A percentile compares a stretch with the other conserved stretches of the same genome.
These are phyloP conservation scores for Cornus florida DNA, from an alignment of 148 eudicot species.

Conservation along the genomic window DNA sequence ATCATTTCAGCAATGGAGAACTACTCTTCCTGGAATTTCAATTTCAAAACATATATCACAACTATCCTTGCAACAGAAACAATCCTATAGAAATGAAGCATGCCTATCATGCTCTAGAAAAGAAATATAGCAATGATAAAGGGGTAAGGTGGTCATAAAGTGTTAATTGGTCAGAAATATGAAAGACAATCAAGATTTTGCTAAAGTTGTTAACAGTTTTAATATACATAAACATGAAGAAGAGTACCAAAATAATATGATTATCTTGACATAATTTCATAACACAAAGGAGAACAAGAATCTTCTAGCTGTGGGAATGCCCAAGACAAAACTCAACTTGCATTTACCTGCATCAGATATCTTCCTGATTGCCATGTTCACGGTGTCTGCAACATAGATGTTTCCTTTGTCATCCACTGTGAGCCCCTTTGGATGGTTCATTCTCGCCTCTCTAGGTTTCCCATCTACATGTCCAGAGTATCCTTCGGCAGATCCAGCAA, in stretches of 20 bases:
- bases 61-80: background rate
- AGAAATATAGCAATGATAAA: background rate
- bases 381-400: constrained; percentile 89
- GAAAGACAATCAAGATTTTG: background rate
- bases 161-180: background rate
- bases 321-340: background rate
- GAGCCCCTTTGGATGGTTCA: constrained; percentile 89
- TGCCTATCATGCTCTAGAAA: background rate
- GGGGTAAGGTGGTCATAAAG: too few relatives aligned
- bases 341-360: constrained; percentile 78
- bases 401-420: constrained; percentile 95
- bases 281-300: background rate
- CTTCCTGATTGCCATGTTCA: constrained; percentile 89
- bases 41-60: background rate
- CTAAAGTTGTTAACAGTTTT: background rate
- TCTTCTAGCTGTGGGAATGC: too few relatives aligned
- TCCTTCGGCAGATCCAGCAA: constrained; percentile 96
- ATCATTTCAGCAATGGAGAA: background rate
- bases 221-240: background rate
- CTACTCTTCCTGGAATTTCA: background rate
- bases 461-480: constrained; percentile 94
- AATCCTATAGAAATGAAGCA: background rate
- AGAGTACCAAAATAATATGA: background rate
- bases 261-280: background rate
- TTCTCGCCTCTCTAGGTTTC: constrained; percentile 74